phyloP scores from a whole-genome alignment of 768 basidiomycete genomes.

The Termitomyces sp. region DNA sequence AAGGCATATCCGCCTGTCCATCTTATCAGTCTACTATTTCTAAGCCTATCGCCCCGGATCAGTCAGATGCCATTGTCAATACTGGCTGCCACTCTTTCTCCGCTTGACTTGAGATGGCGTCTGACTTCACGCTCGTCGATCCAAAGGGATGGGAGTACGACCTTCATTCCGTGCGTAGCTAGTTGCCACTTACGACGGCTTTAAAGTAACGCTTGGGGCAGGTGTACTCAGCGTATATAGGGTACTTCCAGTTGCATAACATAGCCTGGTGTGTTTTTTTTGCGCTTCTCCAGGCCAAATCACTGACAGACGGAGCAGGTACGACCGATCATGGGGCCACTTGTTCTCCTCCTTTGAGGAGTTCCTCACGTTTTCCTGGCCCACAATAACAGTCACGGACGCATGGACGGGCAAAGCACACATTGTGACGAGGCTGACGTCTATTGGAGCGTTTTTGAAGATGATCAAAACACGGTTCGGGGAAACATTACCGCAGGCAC shows the following conservation, averaged over 20 bases:
- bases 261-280: constrained; percentile 52
- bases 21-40: background rate
- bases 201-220: constrained; percentile 11
- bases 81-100: background rate
- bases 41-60: background rate
- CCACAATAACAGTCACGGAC: constrained; percentile 74
- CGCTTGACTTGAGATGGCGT: background rate
- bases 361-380: constrained; percentile 82
- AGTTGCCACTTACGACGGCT: background rate
- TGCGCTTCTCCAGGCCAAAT: background rate
- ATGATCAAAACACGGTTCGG: constrained; percentile 89
- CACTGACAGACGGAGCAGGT: constrained; percentile 37
- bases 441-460: constrained; percentile 70
- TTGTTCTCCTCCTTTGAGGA: constrained; percentile 75
- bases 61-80: too few relatives aligned
- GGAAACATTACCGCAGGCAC: constrained; percentile 66
- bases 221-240: constrained; percentile 75
- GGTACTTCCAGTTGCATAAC: constrained; percentile 67
- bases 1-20: background rate
- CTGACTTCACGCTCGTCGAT: constrained; percentile 67
- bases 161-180: constrained; percentile 62
- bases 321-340: constrained; percentile 76
- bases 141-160: constrained; percentile 79
- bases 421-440: constrained; percentile 71
- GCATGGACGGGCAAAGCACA: constrained; percentile 66